Conservation (phyloP, 129 eudicot genomes). For the Glebionis coronaria region DNA sequence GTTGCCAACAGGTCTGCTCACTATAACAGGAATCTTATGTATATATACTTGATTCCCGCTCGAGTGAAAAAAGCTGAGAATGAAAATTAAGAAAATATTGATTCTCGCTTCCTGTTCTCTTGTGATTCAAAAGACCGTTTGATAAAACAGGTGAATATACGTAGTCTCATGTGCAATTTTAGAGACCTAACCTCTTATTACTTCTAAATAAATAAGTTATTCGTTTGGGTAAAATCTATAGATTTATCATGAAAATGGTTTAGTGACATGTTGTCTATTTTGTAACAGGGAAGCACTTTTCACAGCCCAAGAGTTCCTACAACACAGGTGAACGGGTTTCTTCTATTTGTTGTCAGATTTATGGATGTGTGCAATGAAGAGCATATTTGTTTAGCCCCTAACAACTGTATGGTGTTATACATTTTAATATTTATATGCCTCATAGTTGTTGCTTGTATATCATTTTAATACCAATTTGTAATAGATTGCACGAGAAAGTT, state of each 20-base stretch:
- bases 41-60: too few species aligned
- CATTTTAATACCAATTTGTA: conserved; percentile 44
- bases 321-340: conserved; percentile 54
- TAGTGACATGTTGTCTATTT: neutral
- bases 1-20: too few species aligned
- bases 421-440: neutral
- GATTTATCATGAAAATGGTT: neutral
- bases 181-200: too few species aligned
- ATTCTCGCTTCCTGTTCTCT: too few species aligned
- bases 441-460: neutral
- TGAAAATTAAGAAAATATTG: too few species aligned
- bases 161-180: too few species aligned
- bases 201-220: too few species aligned
- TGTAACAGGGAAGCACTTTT: conserved; percentile 81
- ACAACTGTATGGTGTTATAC: conserved; percentile 60
- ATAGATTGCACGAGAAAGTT: conserved; percentile 67
- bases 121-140: too few species aligned
- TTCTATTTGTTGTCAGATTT: conserved; percentile 59
- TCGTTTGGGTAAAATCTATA: neutral
- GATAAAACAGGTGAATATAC: too few species aligned
- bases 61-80: too few species aligned
- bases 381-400: conserved; percentile 74
- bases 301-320: conserved; percentile 58
- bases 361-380: conserved; percentile 58
- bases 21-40: too few species aligned